Evolutionary conservation across 176 grass and related monocot genomes (phyloP).

Genomic region (Tillandsia fasciculata): DNA sequence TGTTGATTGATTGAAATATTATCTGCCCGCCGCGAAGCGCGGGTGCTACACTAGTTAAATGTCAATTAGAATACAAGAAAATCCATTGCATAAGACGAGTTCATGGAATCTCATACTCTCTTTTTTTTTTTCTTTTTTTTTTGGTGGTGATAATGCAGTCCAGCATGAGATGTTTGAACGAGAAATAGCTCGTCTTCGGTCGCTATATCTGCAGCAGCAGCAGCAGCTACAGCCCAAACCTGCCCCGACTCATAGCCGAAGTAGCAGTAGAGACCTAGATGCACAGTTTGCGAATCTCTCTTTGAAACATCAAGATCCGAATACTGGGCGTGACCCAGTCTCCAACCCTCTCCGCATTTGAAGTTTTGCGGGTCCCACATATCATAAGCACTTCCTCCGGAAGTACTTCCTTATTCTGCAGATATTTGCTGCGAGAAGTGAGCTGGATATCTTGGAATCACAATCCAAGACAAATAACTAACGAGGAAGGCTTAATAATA

Average conservation of each 20-base stretch:
- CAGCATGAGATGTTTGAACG: slow-evolving; percentile 98
- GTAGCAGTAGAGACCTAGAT: slow-evolving; percentile 84
- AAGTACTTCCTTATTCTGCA: slow-evolving; percentile 1
- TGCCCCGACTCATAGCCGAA: slow-evolving; percentile 33
- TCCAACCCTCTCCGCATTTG: slow-evolving; percentile 54
- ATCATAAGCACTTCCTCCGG: slow-evolving; percentile 13
- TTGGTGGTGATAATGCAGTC: slow-evolving; percentile 42
- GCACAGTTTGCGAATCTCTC: slow-evolving; percentile 76
- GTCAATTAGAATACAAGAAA: not conserved
- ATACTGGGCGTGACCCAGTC: slow-evolving; percentile 32
- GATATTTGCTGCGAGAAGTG: slow-evolving; percentile 34
- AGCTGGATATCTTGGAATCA: slow-evolving; percentile 24
- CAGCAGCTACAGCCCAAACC: slow-evolving; percentile 44
- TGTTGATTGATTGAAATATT: too few relatives aligned
- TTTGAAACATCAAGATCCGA: slow-evolving; percentile 77
- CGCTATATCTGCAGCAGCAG: slow-evolving; percentile 66
- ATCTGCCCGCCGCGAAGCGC: too few relatives aligned
- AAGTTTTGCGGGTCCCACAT: slow-evolving; percentile 29
- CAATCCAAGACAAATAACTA: slow-evolving; percentile 30
- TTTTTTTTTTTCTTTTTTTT: slow-evolving; percentile 10
- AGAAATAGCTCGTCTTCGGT: slow-evolving; percentile 65
- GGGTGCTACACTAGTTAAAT: too few relatives aligned
- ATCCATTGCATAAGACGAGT: not conserved
- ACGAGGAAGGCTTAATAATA: slow-evolving; percentile 25
- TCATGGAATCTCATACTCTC: slow-evolving; percentile 16